Base-by-base conservation (phyloP, 108 stramenopile species). In the Pinguiococcus pyrenoidosus region DNA sequence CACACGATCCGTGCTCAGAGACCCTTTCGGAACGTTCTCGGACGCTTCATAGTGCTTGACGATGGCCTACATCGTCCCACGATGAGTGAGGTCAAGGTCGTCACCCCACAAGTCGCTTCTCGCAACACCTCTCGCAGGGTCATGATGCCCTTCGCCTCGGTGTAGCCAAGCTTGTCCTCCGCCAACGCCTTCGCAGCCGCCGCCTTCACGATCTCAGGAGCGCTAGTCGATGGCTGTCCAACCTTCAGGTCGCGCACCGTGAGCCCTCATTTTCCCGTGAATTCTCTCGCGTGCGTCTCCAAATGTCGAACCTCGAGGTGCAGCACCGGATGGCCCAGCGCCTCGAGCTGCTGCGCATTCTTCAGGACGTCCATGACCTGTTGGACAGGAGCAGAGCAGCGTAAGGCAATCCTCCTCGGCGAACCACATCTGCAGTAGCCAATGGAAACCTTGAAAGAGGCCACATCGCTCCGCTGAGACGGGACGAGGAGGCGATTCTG, bases 261-360 rank as follows among this genome's bases (percentile, higher is more conserved):
- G 39, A 20, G 39, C 9, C 39, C 39, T 8, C 18, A 16, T 18
- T 40, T 40, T 18, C n/a, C n/a, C n/a, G n/a, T n/a, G n/a, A n/a
- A n/a, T n/a, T n/a, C n/a, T n/a, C n/a, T n/a, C n/a, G n/a, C n/a
- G n/a, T n/a, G n/a, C n/a, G n/a, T n/a, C n/a, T n/a, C n/a, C n/a
- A n/a, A n/a, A n/a, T n/a, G n/a, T n/a, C n/a, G n/a, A n/a, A n/a
- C 82, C 66, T 89, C 87, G 27, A 80, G 75, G 52, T 85, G 84
- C 20, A 75, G 51, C 12, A 87, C 74, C 23, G 66, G 44, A 4
- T 67, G 25, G 7, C 80, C 79, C 8, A 57, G 46, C 10, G 56
- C 26, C 53, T 84, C 78, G 36, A 88, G 54, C 52, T 81, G 66
- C 54, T 84, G 83, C 43, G 86, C 82, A 7, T 69, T 66, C 16